Percentiles rank a stretch among this genome's conserved stretches.
Evolutionary conservation across 352 stramenopile species (phyloP).

Genomic region (Blastocystis sp.): DNA sequence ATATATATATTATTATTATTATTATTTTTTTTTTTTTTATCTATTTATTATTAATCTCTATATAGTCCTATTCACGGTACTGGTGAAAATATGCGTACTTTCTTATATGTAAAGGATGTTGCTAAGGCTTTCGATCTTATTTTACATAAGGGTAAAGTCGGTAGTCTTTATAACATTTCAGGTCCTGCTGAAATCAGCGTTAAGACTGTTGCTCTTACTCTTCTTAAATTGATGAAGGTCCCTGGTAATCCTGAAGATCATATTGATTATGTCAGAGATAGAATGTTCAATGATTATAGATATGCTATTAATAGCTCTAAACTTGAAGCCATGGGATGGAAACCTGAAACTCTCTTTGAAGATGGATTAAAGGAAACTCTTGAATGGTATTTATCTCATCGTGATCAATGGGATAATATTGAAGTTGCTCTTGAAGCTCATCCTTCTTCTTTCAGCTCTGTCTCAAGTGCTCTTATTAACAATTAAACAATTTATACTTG

Average conservation of each 20-base stretch:
- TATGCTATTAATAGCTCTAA: slow-evolving; percentile 81
- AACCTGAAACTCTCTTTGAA: slow-evolving; percentile 66
- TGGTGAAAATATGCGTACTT: slow-evolving; percentile 78
- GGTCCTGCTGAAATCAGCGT: slow-evolving; percentile 59
- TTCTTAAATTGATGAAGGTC: slow-evolving; percentile 55
- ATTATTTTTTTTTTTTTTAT: not conserved
- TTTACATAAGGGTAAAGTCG: slow-evolving; percentile 67
- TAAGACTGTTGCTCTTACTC: slow-evolving; percentile 60
- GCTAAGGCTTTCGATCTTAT: slow-evolving; percentile 81
- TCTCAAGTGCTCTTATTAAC: too few species aligned
- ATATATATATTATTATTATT: not conserved
- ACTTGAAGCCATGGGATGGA: slow-evolving; percentile 70
- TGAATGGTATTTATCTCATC: slow-evolving; percentile 40
- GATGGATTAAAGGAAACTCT: slow-evolving; percentile 57
- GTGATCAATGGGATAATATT: slow-evolving; percentile 37
- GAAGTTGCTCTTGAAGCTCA: slow-evolving; percentile 36
- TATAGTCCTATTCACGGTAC: slow-evolving; percentile 78
- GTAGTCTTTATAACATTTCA: slow-evolving; percentile 88
- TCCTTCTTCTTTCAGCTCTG: slow-evolving; percentile 16
- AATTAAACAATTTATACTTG: too few species aligned
- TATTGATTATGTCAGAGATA: slow-evolving; percentile 58
- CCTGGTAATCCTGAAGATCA: slow-evolving; percentile 50
- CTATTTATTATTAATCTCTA: slow-evolving; percentile 45
- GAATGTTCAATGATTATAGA: slow-evolving; percentile 86
- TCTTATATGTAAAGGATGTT: slow-evolving; percentile 87